A percentile compares a stretch with the other conserved stretches of the same genome.
These are phyloP conservation scores for Astrephomene gubernaculifera DNA, from an alignment of 139 green algal species.

Conservation along the genomic window DNA sequence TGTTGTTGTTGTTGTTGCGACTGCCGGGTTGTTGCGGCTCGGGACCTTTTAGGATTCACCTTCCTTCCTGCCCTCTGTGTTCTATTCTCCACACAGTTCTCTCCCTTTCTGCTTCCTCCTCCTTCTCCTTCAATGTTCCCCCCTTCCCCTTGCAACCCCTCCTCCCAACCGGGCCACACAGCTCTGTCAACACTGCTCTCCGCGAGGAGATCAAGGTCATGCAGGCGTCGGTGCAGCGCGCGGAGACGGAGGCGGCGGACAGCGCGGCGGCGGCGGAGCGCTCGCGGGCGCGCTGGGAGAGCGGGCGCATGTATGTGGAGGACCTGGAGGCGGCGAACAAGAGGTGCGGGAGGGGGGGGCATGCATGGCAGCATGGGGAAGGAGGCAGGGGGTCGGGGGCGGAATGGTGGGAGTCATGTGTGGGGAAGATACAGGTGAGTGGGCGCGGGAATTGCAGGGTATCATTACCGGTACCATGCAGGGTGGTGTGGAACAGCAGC, in stretches of 20 bases:
- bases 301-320: slow-evolving; percentile 18
- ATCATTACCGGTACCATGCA: too few species aligned
- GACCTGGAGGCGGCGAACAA: slow-evolving; percentile 44
- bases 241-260: background rate
- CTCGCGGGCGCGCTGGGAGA: slow-evolving; percentile 41
- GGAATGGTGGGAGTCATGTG: too few species aligned
- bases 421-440: too few species aligned
- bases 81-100: too few species aligned
- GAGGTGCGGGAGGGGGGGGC: background rate
- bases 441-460: too few species aligned
- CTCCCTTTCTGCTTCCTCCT: background rate
- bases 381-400: background rate
- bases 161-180: background rate
- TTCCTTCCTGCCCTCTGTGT: too few species aligned
- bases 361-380: background rate
- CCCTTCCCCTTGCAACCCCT: background rate
- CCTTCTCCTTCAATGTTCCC: too few species aligned
- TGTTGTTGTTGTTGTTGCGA: background rate
- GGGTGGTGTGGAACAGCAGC: too few species aligned
- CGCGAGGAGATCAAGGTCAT: background rate
- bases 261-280: slow-evolving; percentile 2
- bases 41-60: too few species aligned
- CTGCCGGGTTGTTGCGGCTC: background rate
- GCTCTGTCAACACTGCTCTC: background rate
- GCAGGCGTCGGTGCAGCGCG: background rate